Evolutionary conservation across 140 eudicot species (phyloP).

Genomic region (Artemisia princeps): DNA sequence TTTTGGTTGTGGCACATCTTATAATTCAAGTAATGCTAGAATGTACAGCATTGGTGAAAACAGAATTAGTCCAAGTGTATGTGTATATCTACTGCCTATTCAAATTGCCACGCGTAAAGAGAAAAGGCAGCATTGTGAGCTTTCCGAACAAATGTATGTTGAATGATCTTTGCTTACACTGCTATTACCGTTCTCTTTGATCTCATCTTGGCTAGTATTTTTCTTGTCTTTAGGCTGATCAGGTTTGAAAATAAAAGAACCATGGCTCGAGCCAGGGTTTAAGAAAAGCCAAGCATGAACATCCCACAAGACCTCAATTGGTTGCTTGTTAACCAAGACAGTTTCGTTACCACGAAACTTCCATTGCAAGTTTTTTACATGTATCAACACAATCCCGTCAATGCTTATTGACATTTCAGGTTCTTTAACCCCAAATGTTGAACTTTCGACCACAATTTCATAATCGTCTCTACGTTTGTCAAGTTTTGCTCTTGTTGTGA

Average conservation of each 20-base stretch:
- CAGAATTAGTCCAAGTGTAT: background rate
- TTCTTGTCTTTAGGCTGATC: slow-evolving; percentile 33
- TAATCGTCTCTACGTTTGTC: slow-evolving; percentile 47
- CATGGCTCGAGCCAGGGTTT: slow-evolving; percentile 53
- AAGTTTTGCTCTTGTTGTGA: slow-evolving; percentile 56
- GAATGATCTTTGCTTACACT: slow-evolving; percentile 44
- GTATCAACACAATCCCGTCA: slow-evolving; percentile 65
- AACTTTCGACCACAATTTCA: slow-evolving; percentile 70
- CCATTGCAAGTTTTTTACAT: slow-evolving; percentile 71
- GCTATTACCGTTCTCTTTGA: slow-evolving; percentile 34
- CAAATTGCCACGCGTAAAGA: slow-evolving; percentile 75
- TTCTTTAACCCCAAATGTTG: slow-evolving; percentile 49
- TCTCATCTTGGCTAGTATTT: slow-evolving; percentile 24
- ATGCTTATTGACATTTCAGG: slow-evolving; percentile 92
- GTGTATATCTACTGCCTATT: slow-evolving; percentile 24
- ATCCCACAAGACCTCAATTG: slow-evolving; percentile 77
- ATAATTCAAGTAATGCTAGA: too few relatives aligned
- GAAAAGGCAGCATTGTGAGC: slow-evolving; percentile 49
- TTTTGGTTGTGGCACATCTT: too few relatives aligned
- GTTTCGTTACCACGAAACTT: slow-evolving; percentile 83
- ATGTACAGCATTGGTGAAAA: too few relatives aligned
- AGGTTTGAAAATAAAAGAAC: slow-evolving; percentile 70
- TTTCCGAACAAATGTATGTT: slow-evolving; percentile 36
- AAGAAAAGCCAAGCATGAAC: slow-evolving; percentile 77
- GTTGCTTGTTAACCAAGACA: slow-evolving; percentile 53